Conservation (phyloP, 192 early-diverging fungal genomes). For the Spinellus fusiger region DNA sequence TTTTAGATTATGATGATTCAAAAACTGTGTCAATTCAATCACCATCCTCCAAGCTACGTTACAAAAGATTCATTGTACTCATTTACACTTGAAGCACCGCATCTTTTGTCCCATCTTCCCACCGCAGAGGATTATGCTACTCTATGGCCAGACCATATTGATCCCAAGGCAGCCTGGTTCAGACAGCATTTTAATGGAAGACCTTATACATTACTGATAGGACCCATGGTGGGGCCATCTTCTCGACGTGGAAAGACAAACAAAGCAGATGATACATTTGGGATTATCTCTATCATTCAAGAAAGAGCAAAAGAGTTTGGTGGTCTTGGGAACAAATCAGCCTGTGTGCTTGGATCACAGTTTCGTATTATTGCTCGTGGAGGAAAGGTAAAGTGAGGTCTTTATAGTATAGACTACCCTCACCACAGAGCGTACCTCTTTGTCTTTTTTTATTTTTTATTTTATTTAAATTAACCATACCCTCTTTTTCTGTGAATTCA, state of each 20-base stretch:
- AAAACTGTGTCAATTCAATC: neutral
- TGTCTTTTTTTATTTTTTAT: too few species aligned
- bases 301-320: constrained; percentile 7
- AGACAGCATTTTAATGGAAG: constrained; percentile 17
- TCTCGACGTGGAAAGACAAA: neutral
- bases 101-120: neutral
- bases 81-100: neutral
- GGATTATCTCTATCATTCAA: constrained; percentile 7
- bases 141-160: constrained; percentile 11
- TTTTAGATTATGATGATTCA: neutral
- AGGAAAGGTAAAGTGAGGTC: neutral
- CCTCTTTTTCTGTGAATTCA: neutral
- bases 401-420: neutral
- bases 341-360: neutral
- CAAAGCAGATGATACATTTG: neutral
- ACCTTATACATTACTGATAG: constrained; percentile 7
- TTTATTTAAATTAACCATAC: too few species aligned
- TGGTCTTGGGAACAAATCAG: neutral
- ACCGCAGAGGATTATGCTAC: neutral
- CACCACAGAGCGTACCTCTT: neutral
- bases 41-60: neutral
- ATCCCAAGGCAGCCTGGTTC: constrained; percentile 15
- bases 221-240: too few species aligned
- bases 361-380: constrained; percentile 14
- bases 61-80: neutral